Evolutionary conservation across 2,329 filamentous ascomycete genomes (phyloP).

Genomic region (Septoria linicola): DNA sequence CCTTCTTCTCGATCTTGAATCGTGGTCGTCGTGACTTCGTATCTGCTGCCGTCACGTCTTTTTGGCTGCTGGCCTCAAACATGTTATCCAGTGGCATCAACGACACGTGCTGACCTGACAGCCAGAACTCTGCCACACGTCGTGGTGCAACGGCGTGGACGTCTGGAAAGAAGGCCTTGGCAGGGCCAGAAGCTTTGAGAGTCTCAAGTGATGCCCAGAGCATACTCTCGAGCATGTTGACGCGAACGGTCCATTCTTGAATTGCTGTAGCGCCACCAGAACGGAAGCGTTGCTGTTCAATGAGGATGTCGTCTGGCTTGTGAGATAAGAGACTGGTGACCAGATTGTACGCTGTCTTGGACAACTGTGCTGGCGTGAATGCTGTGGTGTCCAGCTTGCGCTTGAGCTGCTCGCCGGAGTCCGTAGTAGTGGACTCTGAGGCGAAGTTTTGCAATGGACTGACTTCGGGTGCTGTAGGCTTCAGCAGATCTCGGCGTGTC

Average conservation of each 20-base stretch:
- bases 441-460: background rate
- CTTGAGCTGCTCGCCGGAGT: background rate
- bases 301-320: constrained; percentile 67
- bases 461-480: background rate
- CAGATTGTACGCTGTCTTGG: constrained; percentile 56
- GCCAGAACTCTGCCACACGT: constrained; percentile 58
- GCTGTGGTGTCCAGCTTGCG: constrained; percentile 15
- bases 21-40: constrained; percentile 18
- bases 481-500: constrained; percentile 39
- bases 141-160: constrained; percentile 55
- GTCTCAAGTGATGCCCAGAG: constrained; percentile 68
- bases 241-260: constrained; percentile 77
- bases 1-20: constrained; percentile 51
- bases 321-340: constrained; percentile 53
- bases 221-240: constrained; percentile 81
- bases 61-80: constrained; percentile 15
- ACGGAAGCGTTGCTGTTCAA: constrained; percentile 65
- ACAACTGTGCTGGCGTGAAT: constrained; percentile 52
- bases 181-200: constrained; percentile 42
- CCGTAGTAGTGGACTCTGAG: background rate
- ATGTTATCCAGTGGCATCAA: constrained; percentile 15
- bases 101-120: constrained; percentile 30
- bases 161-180: constrained; percentile 38
- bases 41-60: constrained; percentile 9
- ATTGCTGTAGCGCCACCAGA: constrained; percentile 64